A percentile compares a stretch with the other conserved stretches of the same genome.
phyloP scores from a whole-genome alignment of 176 grass and related monocot genomes.

The Urochloa ruziziensis region DNA sequence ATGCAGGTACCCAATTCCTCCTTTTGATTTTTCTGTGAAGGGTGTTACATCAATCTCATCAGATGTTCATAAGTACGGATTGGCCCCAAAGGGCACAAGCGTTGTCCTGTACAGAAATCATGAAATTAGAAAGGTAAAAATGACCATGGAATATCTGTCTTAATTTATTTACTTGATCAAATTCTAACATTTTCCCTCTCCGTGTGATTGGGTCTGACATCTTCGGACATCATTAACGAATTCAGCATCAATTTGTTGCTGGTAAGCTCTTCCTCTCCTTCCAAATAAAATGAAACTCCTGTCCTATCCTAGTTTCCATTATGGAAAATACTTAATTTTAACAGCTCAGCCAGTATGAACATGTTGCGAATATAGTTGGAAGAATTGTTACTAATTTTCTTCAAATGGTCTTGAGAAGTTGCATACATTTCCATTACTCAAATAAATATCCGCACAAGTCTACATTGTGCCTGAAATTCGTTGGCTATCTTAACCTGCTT shows the following conservation, averaged over 20 bases:
- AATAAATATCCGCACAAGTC: not conserved
- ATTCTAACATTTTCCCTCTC: conserved; percentile 25
- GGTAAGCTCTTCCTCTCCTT: conserved; percentile 55
- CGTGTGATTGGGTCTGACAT: conserved; percentile 34
- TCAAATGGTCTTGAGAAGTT: not conserved
- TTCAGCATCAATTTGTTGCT: conserved; percentile 96
- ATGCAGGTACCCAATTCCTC: conserved; percentile 81
- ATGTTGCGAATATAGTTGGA: not conserved
- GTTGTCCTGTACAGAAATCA: conserved; percentile 94
- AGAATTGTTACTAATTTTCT: not conserved
- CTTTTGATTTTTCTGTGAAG: conserved; percentile 97
- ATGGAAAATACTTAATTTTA: not conserved
- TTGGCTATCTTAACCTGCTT: not conserved
- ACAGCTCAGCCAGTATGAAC: not conserved
- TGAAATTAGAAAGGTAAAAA: conserved; percentile 91
- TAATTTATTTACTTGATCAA: not conserved
- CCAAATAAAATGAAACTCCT: conserved; percentile 11
- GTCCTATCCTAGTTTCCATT: not conserved
- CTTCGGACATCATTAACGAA: conserved; percentile 34
- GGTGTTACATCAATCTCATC: conserved; percentile 95
- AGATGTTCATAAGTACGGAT: conserved; percentile 98
- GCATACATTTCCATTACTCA: not conserved
- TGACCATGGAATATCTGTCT: not conserved
- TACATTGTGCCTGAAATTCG: not conserved
- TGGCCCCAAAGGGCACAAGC: conserved; percentile 95